Evolutionary conservation across 768 basidiomycete species (phyloP).

Genomic region (Plicaturopsis crispa): DNA sequence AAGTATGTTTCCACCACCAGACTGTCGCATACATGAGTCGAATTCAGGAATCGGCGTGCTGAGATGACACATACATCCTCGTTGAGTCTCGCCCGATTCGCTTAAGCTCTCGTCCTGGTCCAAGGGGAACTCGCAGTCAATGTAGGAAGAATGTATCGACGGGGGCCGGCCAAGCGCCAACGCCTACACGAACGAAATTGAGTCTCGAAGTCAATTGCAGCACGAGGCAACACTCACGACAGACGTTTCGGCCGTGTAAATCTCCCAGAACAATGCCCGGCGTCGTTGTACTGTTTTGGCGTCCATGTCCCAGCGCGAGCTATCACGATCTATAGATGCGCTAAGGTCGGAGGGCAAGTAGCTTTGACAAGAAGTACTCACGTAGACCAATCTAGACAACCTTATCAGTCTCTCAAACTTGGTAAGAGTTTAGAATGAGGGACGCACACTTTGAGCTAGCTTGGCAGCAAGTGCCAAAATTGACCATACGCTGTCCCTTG

Average conservation of each 20-base stretch:
- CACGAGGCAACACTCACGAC: conserved; percentile 45
- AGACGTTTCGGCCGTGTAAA: conserved; percentile 45
- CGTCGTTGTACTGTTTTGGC: conserved; percentile 53
- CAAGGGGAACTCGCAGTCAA: conserved; percentile 48
- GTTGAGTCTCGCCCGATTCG: too few species aligned
- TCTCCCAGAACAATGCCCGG: conserved; percentile 63
- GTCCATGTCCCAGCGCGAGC: conserved; percentile 58
- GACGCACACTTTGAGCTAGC: conserved; percentile 50
- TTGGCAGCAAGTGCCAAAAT: conserved; percentile 46
- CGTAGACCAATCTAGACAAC: conserved; percentile 47
- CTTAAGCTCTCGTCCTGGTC: too few species aligned
- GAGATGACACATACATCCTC: too few species aligned
- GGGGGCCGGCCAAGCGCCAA: conserved; percentile 55
- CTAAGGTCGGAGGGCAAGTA: conserved; percentile 2
- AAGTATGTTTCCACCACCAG: conserved; percentile 50
- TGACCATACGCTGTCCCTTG: conserved; percentile 34
- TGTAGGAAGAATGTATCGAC: conserved; percentile 47
- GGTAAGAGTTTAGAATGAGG: too few species aligned
- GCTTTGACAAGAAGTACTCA: conserved; percentile 24
- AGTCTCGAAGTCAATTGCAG: conserved; percentile 25
- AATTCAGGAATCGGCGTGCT: too few species aligned
- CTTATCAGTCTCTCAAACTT: too few species aligned
- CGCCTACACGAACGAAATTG: conserved; percentile 35
- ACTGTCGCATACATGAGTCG: too few species aligned
- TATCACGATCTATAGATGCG: conserved; percentile 55